A percentile compares a stretch with the other conserved stretches of the same genome.
These are phyloP conservation scores for Exsudoporus frostii DNA, from an alignment of 768 basidiomycete genomes.

Conservation along the genomic window DNA sequence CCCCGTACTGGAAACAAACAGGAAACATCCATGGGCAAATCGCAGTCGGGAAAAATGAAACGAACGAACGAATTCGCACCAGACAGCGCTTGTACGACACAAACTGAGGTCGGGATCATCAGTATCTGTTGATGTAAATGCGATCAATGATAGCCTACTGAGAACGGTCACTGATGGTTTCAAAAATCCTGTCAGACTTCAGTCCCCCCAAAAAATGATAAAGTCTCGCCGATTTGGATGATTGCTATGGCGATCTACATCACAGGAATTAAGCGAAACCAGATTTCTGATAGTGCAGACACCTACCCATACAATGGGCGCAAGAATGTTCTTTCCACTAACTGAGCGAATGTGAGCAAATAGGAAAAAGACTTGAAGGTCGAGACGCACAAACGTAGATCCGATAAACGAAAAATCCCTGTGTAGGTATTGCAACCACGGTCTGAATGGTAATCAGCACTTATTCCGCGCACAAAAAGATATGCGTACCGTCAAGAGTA, in stretches of 20 bases:
- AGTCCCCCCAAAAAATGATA: no score
- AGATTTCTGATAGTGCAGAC: not conserved
- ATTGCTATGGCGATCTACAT: not conserved
- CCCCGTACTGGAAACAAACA: not conserved
- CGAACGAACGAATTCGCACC: not conserved
- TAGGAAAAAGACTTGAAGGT: not conserved
- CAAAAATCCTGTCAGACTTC: not conserved
- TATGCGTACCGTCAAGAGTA: not conserved
- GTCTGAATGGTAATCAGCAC: slow-evolving; percentile 1
- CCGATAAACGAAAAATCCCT: slow-evolving; percentile 14
- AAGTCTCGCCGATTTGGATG: slow-evolving; percentile 4
- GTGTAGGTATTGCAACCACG: not conserved
- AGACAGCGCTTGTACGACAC: not conserved
- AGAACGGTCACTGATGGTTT: not conserved
- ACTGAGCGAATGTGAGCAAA: not conserved
- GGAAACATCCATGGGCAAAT: not conserved
- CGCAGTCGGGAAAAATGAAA: not conserved
- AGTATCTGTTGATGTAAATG: not conserved
- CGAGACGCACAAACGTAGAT: slow-evolving; percentile 10
- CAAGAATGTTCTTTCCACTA: not conserved
- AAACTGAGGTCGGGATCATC: not conserved
- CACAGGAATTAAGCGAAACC: not conserved
- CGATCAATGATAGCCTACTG: not conserved
- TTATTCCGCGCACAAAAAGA: not conserved
- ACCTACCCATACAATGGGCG: slow-evolving; percentile 3